Evolutionary conservation across 192 early-diverging fungal genomes (phyloP).

Genomic region (Radiomyces spectabilis): DNA sequence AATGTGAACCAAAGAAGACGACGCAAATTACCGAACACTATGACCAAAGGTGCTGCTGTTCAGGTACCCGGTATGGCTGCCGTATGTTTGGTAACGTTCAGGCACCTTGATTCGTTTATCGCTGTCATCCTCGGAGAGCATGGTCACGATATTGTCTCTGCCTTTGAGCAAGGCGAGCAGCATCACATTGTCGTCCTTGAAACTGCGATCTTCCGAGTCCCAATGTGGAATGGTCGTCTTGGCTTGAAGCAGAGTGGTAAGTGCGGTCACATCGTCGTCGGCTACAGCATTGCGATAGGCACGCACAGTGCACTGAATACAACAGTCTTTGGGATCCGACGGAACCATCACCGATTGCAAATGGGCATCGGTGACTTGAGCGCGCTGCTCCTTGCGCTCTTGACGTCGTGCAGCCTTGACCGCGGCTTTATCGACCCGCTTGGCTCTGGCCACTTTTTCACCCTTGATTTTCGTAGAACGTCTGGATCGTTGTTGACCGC

Average conservation of each 20-base stretch:
- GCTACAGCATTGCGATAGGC: conserved; percentile 29
- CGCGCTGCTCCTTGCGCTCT: too few relatives aligned
- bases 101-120: background rate
- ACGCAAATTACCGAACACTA: conserved; percentile 1
- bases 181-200: background rate
- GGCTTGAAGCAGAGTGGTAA: background rate
- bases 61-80: conserved; percentile 4
- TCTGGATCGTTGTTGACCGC: too few relatives aligned
- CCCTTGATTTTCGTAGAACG: too few relatives aligned
- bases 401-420: too few relatives aligned
- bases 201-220: background rate
- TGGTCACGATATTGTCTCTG: background rate
- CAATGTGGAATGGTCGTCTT: background rate
- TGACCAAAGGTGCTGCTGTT: conserved; percentile 4
- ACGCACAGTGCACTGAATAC: conserved; percentile 30
- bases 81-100: background rate
- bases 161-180: conserved; percentile 7
- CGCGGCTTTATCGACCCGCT: too few relatives aligned
- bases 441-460: too few relatives aligned
- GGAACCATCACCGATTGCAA: too few relatives aligned
- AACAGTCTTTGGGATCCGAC: too few relatives aligned
- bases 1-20: background rate
- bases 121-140: background rate
- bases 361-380: too few relatives aligned
- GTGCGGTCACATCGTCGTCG: conserved; percentile 8